Percentiles rank a stretch among this genome's conserved stretches.
Evolutionary conservation across 441 rosid species (phyloP).

Genomic region (Raphanus hybrid): DNA sequence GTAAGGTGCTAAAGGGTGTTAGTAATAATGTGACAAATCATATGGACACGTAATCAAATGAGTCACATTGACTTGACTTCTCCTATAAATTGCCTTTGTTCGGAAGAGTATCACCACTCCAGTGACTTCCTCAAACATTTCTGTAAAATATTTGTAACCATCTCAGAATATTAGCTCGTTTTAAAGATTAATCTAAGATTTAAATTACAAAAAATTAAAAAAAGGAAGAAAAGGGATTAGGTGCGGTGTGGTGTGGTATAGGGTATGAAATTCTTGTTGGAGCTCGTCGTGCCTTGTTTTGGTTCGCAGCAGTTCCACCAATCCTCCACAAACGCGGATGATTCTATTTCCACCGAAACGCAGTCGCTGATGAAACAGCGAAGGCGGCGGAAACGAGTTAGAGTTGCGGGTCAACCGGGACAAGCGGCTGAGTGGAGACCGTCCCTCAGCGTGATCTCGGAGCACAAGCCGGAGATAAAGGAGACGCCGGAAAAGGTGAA

Average conservation of each 20-base stretch:
- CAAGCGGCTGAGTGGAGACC: conserved; percentile 63
- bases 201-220: neutral
- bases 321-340: conserved; percentile 18
- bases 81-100: conserved; percentile 26
- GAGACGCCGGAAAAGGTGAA: conserved; percentile 20
- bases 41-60: conserved; percentile 34
- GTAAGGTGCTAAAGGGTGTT: neutral
- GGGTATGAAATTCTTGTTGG: conserved; percentile 41
- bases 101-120: conserved; percentile 21
- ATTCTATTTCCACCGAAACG: conserved; percentile 39
- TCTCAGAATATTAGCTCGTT: conserved; percentile 12
- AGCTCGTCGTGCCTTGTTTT: conserved; percentile 44
- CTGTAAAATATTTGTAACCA: conserved; percentile 3
- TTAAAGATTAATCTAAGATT: neutral
- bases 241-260: conserved; percentile 22
- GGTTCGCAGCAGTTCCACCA: conserved; percentile 39
- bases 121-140: neutral
- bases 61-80: conserved; percentile 23
- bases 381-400: conserved; percentile 45
- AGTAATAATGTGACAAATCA: conserved; percentile 8
- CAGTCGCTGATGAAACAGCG: conserved; percentile 41
- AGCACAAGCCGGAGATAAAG: conserved; percentile 48
- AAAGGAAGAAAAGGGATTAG: neutral
- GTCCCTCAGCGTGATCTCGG: conserved; percentile 60
- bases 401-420: conserved; percentile 39